phyloP scores from a whole-genome alignment of 2,329 filamentous ascomycete genomes.

The Cryphonectria nitschkei region DNA sequence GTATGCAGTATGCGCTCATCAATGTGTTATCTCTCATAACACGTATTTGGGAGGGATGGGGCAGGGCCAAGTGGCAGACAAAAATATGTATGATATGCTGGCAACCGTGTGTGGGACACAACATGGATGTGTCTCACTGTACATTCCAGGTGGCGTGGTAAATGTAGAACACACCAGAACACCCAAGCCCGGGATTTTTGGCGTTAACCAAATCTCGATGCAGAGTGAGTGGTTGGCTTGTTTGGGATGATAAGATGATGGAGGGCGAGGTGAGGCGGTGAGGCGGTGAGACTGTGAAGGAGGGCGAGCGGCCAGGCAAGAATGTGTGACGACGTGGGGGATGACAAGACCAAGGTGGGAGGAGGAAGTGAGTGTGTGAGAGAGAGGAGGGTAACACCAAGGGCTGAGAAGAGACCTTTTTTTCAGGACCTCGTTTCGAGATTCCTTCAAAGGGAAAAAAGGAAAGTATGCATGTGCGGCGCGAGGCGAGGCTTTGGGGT shows the following conservation, averaged over 20 bases:
- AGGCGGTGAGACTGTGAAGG: slow-evolving; percentile 27
- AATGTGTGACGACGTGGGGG: slow-evolving; percentile 15
- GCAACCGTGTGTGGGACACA: slow-evolving; percentile 11
- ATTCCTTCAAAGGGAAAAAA: not conserved
- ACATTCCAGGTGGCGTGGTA: slow-evolving; percentile 22
- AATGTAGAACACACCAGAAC: too few relatives aligned
- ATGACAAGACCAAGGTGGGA: slow-evolving; percentile 17
- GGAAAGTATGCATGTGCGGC: not conserved
- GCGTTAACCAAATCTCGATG: slow-evolving; percentile 15
- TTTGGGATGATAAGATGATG: slow-evolving; percentile 18
- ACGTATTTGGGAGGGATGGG: not conserved
- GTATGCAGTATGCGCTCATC: not conserved
- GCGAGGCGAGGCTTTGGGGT: not conserved
- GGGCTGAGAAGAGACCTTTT: not conserved
- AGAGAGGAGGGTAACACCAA: slow-evolving; percentile 12
- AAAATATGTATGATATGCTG: not conserved
- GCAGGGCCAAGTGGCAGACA: not conserved
- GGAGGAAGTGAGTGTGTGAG: not conserved
- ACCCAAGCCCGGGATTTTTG: not conserved
- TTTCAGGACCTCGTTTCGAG: not conserved
- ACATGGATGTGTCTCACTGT: slow-evolving; percentile 27
- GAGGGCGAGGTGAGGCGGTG: slow-evolving; percentile 29
- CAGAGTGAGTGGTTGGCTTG: slow-evolving; percentile 9
- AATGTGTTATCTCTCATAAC: not conserved
- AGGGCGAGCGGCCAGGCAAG: slow-evolving; percentile 11